Evolutionary conservation across 2,329 filamentous ascomycete genomes (phyloP), one percentile per base, ranked within the genome.

Genomic region (Byssochlamys sp.): DNA sequence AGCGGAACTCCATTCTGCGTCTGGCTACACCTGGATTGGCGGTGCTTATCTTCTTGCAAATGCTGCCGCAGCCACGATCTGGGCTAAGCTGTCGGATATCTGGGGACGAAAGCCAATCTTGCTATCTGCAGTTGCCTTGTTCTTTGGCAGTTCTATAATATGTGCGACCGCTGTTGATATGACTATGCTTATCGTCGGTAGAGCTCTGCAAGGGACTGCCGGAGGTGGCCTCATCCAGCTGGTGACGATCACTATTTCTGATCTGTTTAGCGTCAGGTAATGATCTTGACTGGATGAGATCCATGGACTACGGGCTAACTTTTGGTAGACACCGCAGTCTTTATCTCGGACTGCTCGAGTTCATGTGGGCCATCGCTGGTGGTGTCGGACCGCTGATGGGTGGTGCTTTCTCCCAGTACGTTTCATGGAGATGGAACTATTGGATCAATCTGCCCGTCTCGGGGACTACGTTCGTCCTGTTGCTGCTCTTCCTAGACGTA

Each of bases 1-100:
- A 14, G 74, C 78, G 33, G 78, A 87, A 59, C 82, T 91, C 60
- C 67, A 84, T 51, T 88, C 87, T 4, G 83, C 83, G 2, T 76
- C 81, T 14, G 88, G 87, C 26, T 91, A 90, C 71, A 84, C 85
- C 12, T 91, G 88, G 89, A 87, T 92, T 59, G 88, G 88, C 0
- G 84, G 81, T 28, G 83, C 88, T 0, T 91, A 88, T 69, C 76
- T 90, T 2, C 81, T 91, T 10, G 85, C 84, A 14, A 84, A 84
- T 65, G 84, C 87, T 0, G 84, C 87, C 0, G 79, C 79, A 1
- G 83, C 81, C 0, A 86, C 87, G 0, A 81, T 87, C n/a, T 91
- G 88, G 88, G 86, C 85, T 2, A 82, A 81, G 54, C 63, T 81
- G 1, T 78, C 75, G 2, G 81, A 84, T 61, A 84, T 84, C 35